Conservation (phyloP, 1,284 basidiomycete species). For the Gymnopus androsaceus region DNA sequence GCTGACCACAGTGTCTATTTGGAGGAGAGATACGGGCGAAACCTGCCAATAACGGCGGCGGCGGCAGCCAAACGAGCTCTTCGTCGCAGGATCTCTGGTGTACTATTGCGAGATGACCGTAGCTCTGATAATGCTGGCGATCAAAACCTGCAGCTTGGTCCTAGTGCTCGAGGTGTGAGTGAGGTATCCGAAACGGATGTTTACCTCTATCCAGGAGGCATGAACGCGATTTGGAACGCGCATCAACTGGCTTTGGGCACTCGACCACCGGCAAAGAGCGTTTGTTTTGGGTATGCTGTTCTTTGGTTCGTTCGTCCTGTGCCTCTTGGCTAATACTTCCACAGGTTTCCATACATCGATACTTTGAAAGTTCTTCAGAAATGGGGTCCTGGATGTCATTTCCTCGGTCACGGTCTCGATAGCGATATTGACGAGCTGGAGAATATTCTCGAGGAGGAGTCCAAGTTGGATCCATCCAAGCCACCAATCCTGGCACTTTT, state of each 20-base stretch:
- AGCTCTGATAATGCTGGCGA: conserved; percentile 47
- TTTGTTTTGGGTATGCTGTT: conserved; percentile 85
- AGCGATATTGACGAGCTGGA: conserved; percentile 79
- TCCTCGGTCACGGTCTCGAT: conserved; percentile 83
- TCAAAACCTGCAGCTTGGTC: conserved; percentile 49
- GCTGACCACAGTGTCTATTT: conserved; percentile 65
- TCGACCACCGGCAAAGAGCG: conserved; percentile 71
- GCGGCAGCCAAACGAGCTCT: conserved; percentile 84
- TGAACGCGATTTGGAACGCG: conserved; percentile 92
- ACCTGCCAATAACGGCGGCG: conserved; percentile 78
- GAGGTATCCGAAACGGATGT: conserved; percentile 84
- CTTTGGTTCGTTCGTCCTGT: background rate
- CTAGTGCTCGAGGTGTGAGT: conserved; percentile 61
- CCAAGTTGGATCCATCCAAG: conserved; percentile 39
- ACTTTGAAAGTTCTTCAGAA: conserved; percentile 97
- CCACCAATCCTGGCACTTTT: conserved; percentile 67
- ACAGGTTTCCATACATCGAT: conserved; percentile 94
- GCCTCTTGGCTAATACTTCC: conserved; percentile 9
- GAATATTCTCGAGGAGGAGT: conserved; percentile 55
- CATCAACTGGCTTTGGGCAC: conserved; percentile 71
- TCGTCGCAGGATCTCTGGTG: conserved; percentile 87
- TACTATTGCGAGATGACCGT: conserved; percentile 64
- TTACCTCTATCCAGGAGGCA: conserved; percentile 85
- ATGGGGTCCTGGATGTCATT: conserved; percentile 95
- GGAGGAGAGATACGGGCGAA: conserved; percentile 95